phyloP scores from a whole-genome alignment of 1,139 yeast species.

The Geotrichum citri-aurantii region DNA sequence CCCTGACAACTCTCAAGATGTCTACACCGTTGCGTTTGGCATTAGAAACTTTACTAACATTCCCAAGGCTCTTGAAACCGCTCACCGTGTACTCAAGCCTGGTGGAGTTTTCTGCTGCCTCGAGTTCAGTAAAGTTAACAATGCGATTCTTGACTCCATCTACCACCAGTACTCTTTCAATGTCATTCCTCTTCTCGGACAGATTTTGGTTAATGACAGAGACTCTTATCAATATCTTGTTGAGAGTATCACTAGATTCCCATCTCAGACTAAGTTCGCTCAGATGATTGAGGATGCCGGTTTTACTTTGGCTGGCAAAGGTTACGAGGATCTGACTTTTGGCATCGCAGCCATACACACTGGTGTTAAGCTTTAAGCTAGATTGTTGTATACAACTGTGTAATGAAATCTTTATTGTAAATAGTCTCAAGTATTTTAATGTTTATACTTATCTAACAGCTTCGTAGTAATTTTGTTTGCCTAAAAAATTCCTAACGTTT shows the following conservation, averaged over 20 bases:
- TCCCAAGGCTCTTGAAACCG: conserved; percentile 88
- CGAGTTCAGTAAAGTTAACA: conserved; percentile 89
- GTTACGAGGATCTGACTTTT: conserved; percentile 91
- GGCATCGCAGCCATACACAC: conserved; percentile 96
- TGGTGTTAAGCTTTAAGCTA: conserved; percentile 67
- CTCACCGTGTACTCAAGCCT: conserved; percentile 92
- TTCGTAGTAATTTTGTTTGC: background rate
- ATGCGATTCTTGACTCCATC: conserved; percentile 62
- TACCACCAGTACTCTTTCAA: conserved; percentile 89
- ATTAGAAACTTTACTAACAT: conserved; percentile 93
- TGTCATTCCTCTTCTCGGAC: conserved; percentile 89
- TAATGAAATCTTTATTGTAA: conserved; percentile 1
- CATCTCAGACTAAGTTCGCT: conserved; percentile 85
- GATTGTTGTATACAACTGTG: background rate
- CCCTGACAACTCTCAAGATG: conserved; percentile 82
- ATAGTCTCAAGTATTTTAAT: background rate
- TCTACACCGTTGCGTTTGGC: conserved; percentile 95
- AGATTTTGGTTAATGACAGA: conserved; percentile 87
- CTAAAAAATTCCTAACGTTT: background rate
- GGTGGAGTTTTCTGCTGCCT: conserved; percentile 98
- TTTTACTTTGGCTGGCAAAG: conserved; percentile 79
- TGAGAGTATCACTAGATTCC: conserved; percentile 87
- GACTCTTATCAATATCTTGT: conserved; percentile 94
- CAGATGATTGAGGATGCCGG: conserved; percentile 94
- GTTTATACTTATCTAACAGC: background rate